Conservation (phyloP, 495 filamentous ascomycete species). For the Cryomyces minteri region DNA sequence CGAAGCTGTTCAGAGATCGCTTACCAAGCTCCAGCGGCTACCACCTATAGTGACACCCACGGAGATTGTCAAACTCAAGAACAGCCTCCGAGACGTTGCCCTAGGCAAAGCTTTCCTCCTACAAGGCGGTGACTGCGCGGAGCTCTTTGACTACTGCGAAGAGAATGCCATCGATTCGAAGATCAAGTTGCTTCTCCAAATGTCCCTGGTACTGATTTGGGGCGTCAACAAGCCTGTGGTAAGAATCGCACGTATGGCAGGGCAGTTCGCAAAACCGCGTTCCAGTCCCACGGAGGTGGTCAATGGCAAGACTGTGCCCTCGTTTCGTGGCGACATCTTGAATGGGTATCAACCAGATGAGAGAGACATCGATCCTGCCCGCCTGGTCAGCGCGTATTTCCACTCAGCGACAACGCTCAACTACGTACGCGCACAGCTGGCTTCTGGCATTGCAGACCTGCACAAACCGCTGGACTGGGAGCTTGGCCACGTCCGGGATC, state of each 20-base stretch:
- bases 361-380: conserved; percentile 57
- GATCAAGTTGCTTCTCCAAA: conserved; percentile 89
- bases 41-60: conserved; percentile 80
- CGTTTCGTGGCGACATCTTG: conserved; percentile 87
- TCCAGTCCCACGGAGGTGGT: conserved; percentile 74
- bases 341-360: conserved; percentile 66
- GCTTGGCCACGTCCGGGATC: conserved; percentile 78
- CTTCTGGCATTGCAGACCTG: conserved; percentile 82
- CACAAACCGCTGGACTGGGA: conserved; percentile 91
- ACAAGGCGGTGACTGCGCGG: conserved; percentile 93
- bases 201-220: conserved; percentile 86
- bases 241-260: conserved; percentile 86
- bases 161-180: conserved; percentile 76
- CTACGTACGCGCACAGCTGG: conserved; percentile 66
- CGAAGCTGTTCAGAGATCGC: conserved; percentile 39
- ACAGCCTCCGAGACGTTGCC: conserved; percentile 65
- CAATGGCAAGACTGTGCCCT: conserved; percentile 63
- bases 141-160: conserved; percentile 93
- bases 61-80: conserved; percentile 65
- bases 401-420: conserved; percentile 89
- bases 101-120: conserved; percentile 85
- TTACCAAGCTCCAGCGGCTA: conserved; percentile 52
- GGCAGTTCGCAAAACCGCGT: conserved; percentile 90
- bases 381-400: conserved; percentile 84
- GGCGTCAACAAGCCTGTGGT: conserved; percentile 83